These are phyloP conservation scores for Schwanniomyces pseudopolymorphus DNA, from an alignment of 805 yeast species.

Conservation along the genomic window DNA sequence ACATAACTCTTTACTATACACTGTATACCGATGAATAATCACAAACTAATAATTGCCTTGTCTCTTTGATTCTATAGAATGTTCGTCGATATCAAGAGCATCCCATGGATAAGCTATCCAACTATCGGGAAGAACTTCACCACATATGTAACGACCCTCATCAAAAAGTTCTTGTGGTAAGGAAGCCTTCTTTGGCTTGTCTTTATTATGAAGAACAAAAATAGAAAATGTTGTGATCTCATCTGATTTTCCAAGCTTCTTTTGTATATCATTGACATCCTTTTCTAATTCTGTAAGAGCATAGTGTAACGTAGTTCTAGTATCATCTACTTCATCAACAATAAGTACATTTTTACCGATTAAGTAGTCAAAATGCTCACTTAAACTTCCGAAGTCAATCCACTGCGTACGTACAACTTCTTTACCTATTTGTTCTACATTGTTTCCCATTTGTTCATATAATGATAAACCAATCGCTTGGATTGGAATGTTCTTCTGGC, in stretches of 20 bases:
- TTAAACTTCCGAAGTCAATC: slow-evolving; percentile 77
- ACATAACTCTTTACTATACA: too few species aligned
- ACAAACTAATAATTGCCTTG: slow-evolving; percentile 64
- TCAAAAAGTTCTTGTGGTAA: slow-evolving; percentile 63
- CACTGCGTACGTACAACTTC: slow-evolving; percentile 88
- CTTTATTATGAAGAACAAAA: slow-evolving; percentile 82
- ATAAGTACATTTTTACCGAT: slow-evolving; percentile 80
- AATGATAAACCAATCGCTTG: slow-evolving; percentile 69
- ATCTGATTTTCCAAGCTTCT: slow-evolving; percentile 53
- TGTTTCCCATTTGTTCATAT: slow-evolving; percentile 54
- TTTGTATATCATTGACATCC: slow-evolving; percentile 59
- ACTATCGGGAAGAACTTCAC: slow-evolving; percentile 68
- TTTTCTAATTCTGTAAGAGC: slow-evolving; percentile 75
- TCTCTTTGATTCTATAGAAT: slow-evolving; percentile 59
- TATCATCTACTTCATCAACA: slow-evolving; percentile 90
- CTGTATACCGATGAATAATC: too few species aligned
- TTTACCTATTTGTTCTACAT: slow-evolving; percentile 61
- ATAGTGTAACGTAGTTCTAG: slow-evolving; percentile 85
- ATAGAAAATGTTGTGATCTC: slow-evolving; percentile 69
- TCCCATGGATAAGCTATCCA: slow-evolving; percentile 96
- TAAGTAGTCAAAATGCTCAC: slow-evolving; percentile 67
- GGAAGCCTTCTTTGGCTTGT: slow-evolving; percentile 76
- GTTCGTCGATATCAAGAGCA: slow-evolving; percentile 75
- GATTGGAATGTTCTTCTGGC: slow-evolving; percentile 65
- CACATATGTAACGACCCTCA: slow-evolving; percentile 68